Evolutionary conservation across 2,329 filamentous ascomycete species (phyloP).

Genomic region (Nemania sp.): DNA sequence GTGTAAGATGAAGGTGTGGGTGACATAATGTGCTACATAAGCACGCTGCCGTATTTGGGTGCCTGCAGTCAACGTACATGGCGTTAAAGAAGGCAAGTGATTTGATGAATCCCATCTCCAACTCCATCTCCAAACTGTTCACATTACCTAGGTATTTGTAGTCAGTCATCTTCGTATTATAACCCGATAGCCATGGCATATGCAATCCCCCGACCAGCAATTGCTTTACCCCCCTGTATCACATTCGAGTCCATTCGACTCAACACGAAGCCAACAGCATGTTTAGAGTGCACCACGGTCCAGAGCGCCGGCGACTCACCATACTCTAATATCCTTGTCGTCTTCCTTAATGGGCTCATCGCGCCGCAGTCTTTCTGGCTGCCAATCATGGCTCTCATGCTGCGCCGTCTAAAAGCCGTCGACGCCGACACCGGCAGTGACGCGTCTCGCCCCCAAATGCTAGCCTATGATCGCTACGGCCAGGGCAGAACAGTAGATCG

Average conservation of each 20-base stretch:
- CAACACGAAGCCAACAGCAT: conserved; percentile 41
- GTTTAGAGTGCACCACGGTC: conserved; percentile 39
- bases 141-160: too few species aligned
- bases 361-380: conserved; percentile 45
- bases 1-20: too few species aligned
- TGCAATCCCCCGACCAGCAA: conserved; percentile 36
- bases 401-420: conserved; percentile 32
- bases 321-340: conserved; percentile 39
- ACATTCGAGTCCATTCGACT: conserved; percentile 39
- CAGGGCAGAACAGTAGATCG: conserved; percentile 60
- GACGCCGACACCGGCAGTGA: conserved; percentile 6
- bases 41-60: too few species aligned
- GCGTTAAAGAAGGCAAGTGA: background rate
- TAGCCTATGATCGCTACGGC: conserved; percentile 70
- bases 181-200: conserved; percentile 31
- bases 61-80: too few species aligned
- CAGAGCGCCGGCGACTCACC: conserved; percentile 30
- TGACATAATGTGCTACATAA: too few species aligned
- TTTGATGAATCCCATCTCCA: background rate
- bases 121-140: too few species aligned
- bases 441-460: conserved; percentile 51
- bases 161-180: background rate
- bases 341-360: conserved; percentile 50
- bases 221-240: conserved; percentile 39
- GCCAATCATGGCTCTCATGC: conserved; percentile 40